Evolutionary conservation across 2,329 filamentous ascomycete genomes (phyloP).

Genomic region (Calonectria crousiana): DNA sequence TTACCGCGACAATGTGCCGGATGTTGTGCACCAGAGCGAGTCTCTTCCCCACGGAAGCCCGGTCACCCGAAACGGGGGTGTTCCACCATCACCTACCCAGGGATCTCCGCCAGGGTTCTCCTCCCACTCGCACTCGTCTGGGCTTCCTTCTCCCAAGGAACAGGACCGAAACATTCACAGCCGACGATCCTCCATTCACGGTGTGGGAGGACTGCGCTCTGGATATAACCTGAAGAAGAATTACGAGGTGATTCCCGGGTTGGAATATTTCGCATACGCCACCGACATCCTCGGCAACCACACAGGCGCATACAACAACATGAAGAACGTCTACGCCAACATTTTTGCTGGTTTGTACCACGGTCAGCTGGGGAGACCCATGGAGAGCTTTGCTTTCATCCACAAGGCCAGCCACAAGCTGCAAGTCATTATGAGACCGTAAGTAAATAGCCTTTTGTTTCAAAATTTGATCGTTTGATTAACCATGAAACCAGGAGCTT

Average conservation of each 20-base stretch:
- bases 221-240: conserved; percentile 64
- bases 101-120: conserved; percentile 64
- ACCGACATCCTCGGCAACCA: conserved; percentile 88
- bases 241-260: conserved; percentile 86
- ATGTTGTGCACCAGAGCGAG: conserved; percentile 61
- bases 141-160: conserved; percentile 65
- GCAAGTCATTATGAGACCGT: conserved; percentile 82
- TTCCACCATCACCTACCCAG: conserved; percentile 65
- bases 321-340: conserved; percentile 87
- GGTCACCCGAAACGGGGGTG: conserved; percentile 59
- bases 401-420: conserved; percentile 67
- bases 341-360: conserved; percentile 90
- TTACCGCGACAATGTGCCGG: conserved; percentile 65
- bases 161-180: conserved; percentile 59
- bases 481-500: conserved; percentile 56
- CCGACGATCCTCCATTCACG: conserved; percentile 66
- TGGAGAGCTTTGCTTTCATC: conserved; percentile 82
- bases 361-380: conserved; percentile 85
- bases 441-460: conserved; percentile 51
- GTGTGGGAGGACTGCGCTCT: conserved; percentile 41
- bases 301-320: conserved; percentile 80
- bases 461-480: background rate
- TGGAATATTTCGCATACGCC: conserved; percentile 90
- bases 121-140: conserved; percentile 62
- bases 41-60: conserved; percentile 51